A percentile compares a stretch with the other conserved stretches of the same genome.
These are phyloP conservation scores for Imleria badia DNA, from an alignment of 768 basidiomycete genomes.

Conservation along the genomic window DNA sequence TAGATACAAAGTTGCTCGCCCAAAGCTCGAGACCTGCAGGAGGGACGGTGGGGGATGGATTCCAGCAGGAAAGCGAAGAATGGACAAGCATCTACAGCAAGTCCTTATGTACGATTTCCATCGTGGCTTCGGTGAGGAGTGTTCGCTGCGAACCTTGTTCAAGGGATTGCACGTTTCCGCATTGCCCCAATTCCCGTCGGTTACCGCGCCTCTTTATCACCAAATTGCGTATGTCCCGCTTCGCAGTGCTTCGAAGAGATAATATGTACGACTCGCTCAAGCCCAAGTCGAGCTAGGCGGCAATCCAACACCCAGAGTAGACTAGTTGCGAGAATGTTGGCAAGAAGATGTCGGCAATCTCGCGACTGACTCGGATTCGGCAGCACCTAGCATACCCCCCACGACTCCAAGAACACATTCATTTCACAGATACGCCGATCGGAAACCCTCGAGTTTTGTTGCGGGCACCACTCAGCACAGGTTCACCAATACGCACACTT, in stretches of 20 bases:
- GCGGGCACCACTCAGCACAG: neutral
- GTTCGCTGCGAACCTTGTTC: conserved; percentile 21
- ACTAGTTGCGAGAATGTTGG: neutral
- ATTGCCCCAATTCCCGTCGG: conserved; percentile 33
- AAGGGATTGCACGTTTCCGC: conserved; percentile 25
- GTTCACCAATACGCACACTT: neutral
- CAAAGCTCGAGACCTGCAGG: conserved; percentile 14
- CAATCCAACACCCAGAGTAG: neutral
- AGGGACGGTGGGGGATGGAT: conserved; percentile 8
- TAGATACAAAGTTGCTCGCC: conserved; percentile 20
- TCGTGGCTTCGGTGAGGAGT: conserved; percentile 37
- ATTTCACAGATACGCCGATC: conserved; percentile 12
- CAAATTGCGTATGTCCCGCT: conserved; percentile 13
- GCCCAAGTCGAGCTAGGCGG: neutral
- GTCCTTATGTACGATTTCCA: conserved; percentile 34
- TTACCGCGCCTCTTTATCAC: conserved; percentile 31
- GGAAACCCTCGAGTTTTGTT: neutral
- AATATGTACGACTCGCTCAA: neutral
- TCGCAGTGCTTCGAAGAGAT: conserved; percentile 19
- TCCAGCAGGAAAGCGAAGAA: conserved; percentile 18
- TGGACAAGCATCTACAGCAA: conserved; percentile 5
- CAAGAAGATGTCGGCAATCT: conserved; percentile 6
- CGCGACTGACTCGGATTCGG: neutral
- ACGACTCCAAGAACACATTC: conserved; percentile 7
- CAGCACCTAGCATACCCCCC: neutral